phyloP scores from a whole-genome alignment of 129 eudicot species.

The Erigeron canadensis region DNA sequence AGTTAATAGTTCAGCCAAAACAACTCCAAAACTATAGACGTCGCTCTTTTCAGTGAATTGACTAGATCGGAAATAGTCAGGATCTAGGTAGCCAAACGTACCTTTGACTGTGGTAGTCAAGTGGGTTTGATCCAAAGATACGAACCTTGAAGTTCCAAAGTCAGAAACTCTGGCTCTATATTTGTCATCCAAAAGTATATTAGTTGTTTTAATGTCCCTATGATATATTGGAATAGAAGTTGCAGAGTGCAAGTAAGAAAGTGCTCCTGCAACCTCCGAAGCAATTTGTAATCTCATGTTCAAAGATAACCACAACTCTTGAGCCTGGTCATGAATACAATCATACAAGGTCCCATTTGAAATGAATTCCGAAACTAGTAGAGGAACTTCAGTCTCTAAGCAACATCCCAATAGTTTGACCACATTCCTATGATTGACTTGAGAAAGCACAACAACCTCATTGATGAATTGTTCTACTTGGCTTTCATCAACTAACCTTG shows the following conservation, averaged over 20 bases:
- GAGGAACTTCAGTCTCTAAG: background rate
- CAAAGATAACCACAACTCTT: background rate
- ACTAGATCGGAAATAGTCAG: background rate
- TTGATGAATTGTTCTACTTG: constrained; percentile 3
- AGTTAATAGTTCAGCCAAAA: background rate
- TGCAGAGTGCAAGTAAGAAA: background rate
- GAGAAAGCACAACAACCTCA: background rate
- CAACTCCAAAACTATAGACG: background rate
- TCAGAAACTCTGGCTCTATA: background rate
- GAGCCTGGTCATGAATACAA: background rate
- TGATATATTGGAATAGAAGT: background rate
- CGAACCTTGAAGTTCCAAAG: background rate
- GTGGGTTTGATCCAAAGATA: background rate
- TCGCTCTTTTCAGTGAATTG: background rate
- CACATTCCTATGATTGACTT: constrained; percentile 11
- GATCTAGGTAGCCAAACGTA: background rate
- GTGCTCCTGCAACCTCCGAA: background rate
- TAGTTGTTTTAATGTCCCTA: background rate
- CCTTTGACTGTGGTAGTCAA: background rate
- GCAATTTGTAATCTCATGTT: background rate
- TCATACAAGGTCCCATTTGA: background rate
- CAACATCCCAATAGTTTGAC: constrained; percentile 9
- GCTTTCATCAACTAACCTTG: constrained; percentile 1
- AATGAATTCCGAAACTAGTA: background rate
- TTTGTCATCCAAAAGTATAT: background rate